These are phyloP conservation scores for Wickerhamiella qilinensis DNA, from an alignment of 805 yeast genomes.

Conservation along the genomic window DNA sequence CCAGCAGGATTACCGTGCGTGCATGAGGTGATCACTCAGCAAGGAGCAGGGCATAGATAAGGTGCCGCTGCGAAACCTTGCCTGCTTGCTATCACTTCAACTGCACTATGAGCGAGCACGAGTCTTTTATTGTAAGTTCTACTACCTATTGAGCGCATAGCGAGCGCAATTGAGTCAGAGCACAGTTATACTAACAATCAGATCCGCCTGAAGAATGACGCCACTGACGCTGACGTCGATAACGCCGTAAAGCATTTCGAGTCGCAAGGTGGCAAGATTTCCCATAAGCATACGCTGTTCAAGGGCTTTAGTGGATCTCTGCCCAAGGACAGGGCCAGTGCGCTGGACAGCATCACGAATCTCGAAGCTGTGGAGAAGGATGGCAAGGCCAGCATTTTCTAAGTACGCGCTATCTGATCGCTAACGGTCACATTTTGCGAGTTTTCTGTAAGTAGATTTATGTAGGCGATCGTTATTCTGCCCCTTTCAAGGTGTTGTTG, in stretches of 20 bases:
- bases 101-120: neutral
- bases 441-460: too few species aligned
- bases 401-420: too few species aligned
- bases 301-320: constrained; percentile 22
- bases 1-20: neutral
- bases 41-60: too few species aligned
- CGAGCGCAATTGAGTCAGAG: too few species aligned
- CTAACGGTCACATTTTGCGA: neutral
- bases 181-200: neutral
- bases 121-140: neutral
- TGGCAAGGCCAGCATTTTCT: constrained; percentile 16
- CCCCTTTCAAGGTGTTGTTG: too few species aligned
- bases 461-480: too few species aligned
- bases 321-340: constrained; percentile 17
- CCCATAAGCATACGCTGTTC: constrained; percentile 21
- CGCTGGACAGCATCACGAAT: constrained; percentile 15
- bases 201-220: constrained; percentile 11
- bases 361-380: constrained; percentile 20
- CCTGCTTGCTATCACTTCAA: neutral
- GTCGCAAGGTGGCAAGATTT: constrained; percentile 17
- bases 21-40: neutral
- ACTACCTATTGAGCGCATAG: too few species aligned
- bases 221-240: constrained; percentile 15
- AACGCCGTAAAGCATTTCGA: constrained; percentile 12
- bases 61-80: too few species aligned